These are phyloP conservation scores for Aureobasidium sp. DNA, from an alignment of 2,329 filamentous ascomycete genomes.

Conservation along the genomic window DNA sequence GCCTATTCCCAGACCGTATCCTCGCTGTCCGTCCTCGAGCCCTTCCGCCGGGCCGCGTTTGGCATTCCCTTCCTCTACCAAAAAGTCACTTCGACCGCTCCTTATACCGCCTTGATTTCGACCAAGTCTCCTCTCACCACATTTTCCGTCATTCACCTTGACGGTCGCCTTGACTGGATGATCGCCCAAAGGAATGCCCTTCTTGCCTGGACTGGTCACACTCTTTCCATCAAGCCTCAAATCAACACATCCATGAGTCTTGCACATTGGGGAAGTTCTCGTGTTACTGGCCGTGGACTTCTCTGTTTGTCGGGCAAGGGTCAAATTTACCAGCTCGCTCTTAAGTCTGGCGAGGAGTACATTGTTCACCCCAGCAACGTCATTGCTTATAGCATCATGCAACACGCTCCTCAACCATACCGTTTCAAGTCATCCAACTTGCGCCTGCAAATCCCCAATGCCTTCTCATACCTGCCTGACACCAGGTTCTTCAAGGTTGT, in stretches of 20 bases:
- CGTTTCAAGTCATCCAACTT: conserved; percentile 72
- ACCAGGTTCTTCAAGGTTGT: conserved; percentile 67
- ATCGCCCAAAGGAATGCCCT: conserved; percentile 79
- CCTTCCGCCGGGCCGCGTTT: conserved; percentile 68
- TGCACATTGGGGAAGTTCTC: conserved; percentile 85
- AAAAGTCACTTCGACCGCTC: conserved; percentile 74
- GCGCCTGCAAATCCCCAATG: conserved; percentile 67
- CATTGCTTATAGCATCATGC: conserved; percentile 76
- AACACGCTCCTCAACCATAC: conserved; percentile 71
- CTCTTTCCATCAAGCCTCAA: conserved; percentile 65
- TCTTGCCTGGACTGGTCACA: conserved; percentile 94
- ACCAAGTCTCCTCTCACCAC: conserved; percentile 81
- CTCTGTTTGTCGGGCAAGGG: conserved; percentile 78
- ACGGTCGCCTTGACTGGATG: conserved; percentile 95
- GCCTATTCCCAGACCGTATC: conserved; percentile 62
- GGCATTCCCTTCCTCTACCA: conserved; percentile 96
- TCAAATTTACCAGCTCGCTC: conserved; percentile 77
- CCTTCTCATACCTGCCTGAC: conserved; percentile 59
- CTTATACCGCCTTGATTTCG: conserved; percentile 80
- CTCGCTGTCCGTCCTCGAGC: conserved; percentile 78
- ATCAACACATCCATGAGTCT: conserved; percentile 67
- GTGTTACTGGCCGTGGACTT: conserved; percentile 79
- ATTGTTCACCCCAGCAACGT: conserved; percentile 84
- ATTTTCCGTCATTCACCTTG: conserved; percentile 79
- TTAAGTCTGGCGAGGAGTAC: conserved; percentile 80